phyloP scores from a whole-genome alignment of 2,329 filamentous ascomycete species.

The Parasarocladium wereldwijsianum region DNA sequence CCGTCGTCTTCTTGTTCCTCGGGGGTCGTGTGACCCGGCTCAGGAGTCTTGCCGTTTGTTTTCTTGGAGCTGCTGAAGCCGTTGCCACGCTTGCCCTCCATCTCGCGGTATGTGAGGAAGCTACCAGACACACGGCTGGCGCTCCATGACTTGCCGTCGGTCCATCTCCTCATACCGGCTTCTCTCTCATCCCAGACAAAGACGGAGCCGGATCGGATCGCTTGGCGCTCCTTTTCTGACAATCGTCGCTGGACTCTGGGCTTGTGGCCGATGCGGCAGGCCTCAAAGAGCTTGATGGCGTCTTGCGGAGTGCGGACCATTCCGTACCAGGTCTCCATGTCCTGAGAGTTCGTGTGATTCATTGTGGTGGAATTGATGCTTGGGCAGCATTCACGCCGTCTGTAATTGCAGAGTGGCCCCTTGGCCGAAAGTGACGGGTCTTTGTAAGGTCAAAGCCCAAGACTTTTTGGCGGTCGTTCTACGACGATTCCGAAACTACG shows the following conservation, averaged over 20 bases:
- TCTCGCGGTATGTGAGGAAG: slow-evolving; percentile 93
- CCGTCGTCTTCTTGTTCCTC: slow-evolving; percentile 76
- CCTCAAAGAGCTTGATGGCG: slow-evolving; percentile 97
- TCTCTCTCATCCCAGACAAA: slow-evolving; percentile 99
- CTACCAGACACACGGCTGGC: slow-evolving; percentile 94
- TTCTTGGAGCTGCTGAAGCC: slow-evolving; percentile 47
- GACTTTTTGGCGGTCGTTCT: too few relatives aligned
- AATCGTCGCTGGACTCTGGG: slow-evolving; percentile 84
- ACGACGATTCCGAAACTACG: too few relatives aligned
- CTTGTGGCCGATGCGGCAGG: slow-evolving; percentile 75
- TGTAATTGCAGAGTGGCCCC: too few relatives aligned
- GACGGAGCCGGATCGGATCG: slow-evolving; percentile 89
- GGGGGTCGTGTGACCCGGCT: slow-evolving; percentile 67
- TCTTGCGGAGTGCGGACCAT: slow-evolving; percentile 91
- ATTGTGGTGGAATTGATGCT: too few relatives aligned
- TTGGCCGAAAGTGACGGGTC: too few relatives aligned
- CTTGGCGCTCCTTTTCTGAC: slow-evolving; percentile 93
- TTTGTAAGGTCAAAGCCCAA: too few relatives aligned
- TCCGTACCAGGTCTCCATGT: slow-evolving; percentile 94
- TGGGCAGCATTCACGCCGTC: too few relatives aligned
- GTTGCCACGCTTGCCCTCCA: slow-evolving; percentile 94
- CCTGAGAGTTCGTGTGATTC: too few relatives aligned
- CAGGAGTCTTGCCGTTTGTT: slow-evolving; percentile 61
- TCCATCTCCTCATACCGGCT: slow-evolving; percentile 97
- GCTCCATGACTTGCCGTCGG: slow-evolving; percentile 97